Base-by-base conservation (phyloP, 495 filamentous ascomycete species). In the Penicillium diatomitis region DNA sequence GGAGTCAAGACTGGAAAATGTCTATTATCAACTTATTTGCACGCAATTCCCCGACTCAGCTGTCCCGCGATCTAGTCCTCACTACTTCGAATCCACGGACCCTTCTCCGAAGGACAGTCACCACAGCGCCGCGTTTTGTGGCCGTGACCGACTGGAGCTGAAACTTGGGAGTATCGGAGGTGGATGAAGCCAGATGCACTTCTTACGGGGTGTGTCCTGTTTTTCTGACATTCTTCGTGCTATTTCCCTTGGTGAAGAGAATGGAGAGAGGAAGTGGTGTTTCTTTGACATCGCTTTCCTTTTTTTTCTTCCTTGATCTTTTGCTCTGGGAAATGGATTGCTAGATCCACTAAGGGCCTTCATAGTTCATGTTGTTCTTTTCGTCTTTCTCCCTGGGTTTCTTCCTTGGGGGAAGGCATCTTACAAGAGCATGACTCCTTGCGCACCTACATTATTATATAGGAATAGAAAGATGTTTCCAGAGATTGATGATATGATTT, bases 341-440 rank as follows among this genome's bases (percentile, higher is more conserved):
- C 69, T 50, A 72, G 63, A 74, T 48, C 49, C 44, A 52, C 11
- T n/a, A 43, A 72, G 71, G 65, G 69, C 71, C 71, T 74, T 74
- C 71, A 74, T 74, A 74, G 71, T 74, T 71, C 71, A 71, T 74
- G 71, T 67, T 65, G 50, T 52, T 55, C 55, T 57, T 67, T 63
- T 65, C 57, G 55, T 55, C 55, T 58, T 55, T 49, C 41, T 51
- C 41, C 34, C n/a, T 34, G 41, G 20, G 20, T 20, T 20, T 20
- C 0, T 20, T 20, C 2, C 50, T 49, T 50, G 37, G 44, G 50
- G 33, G 46, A 49, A 36, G 46, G 46, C 8, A 50, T 49, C 36
- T 54, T 63, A 74, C 71, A 58, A 74, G 69, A 72, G 69, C 71
- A 72, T 72, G 71, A 71, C 71, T 74, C 71, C 71, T 72, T 72